phyloP scores from a whole-genome alignment of 2,329 filamentous ascomycete species.

The Botrytis hyacinthi region DNA sequence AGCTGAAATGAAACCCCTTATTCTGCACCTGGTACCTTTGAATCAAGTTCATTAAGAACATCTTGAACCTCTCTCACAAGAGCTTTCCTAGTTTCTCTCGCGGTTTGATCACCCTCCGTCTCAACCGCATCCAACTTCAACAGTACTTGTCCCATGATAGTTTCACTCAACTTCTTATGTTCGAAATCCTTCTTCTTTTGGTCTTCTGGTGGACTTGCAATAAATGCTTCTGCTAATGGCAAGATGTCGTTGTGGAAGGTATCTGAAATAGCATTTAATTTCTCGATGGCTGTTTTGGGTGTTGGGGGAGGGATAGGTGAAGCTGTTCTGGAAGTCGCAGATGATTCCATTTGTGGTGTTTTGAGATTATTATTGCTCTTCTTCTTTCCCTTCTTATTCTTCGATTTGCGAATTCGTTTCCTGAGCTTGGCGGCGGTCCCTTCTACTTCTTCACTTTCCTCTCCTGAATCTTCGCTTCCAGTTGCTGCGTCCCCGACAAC shows the following conservation, averaged over 20 bases:
- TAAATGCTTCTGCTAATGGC: slow-evolving; percentile 64
- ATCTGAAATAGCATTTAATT: slow-evolving; percentile 63
- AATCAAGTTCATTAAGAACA: slow-evolving; percentile 63
- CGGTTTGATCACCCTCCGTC: slow-evolving; percentile 64
- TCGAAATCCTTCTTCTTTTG: slow-evolving; percentile 68
- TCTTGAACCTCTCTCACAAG: slow-evolving; percentile 70
- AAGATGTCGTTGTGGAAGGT: slow-evolving; percentile 64
- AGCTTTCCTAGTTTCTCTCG: slow-evolving; percentile 65
- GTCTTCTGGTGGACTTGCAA: slow-evolving; percentile 61
- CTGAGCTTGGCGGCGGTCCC: slow-evolving; percentile 36
- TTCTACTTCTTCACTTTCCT: slow-evolving; percentile 43
- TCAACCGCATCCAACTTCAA: slow-evolving; percentile 77
- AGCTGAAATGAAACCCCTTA: not conserved
- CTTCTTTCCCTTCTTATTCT: slow-evolving; percentile 43
- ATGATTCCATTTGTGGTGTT: slow-evolving; percentile 33
- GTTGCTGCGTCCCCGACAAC: slow-evolving; percentile 53
- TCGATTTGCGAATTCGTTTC: slow-evolving; percentile 39
- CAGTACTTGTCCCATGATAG: slow-evolving; percentile 70
- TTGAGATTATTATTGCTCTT: slow-evolving; percentile 36
- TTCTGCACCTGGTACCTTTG: slow-evolving; percentile 17
- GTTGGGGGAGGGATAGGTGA: slow-evolving; percentile 37
- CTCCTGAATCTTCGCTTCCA: slow-evolving; percentile 45
- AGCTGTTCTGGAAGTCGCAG: slow-evolving; percentile 34
- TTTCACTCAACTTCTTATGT: slow-evolving; percentile 73
- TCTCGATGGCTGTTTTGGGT: slow-evolving; percentile 52